A percentile compares a stretch with the other conserved stretches of the same genome.
phyloP scores from a whole-genome alignment of 2,329 filamentous ascomycete species.

The Botrytis fabae region DNA sequence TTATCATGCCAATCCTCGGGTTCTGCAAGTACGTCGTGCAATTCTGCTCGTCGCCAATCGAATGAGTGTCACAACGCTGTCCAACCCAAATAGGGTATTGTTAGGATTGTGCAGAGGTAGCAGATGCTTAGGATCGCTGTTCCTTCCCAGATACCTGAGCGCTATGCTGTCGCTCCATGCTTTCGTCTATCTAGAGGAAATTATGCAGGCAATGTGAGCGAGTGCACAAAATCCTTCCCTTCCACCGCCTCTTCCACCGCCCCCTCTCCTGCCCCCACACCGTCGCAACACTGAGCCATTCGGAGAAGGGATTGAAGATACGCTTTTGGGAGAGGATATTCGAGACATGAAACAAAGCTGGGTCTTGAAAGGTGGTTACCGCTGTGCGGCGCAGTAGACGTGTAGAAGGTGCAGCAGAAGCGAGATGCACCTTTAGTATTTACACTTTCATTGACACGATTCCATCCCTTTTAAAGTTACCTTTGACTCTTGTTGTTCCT shows the following conservation, averaged over 20 bases:
- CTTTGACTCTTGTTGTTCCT: background rate
- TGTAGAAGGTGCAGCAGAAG: background rate
- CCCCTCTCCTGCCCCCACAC: background rate
- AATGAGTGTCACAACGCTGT: background rate
- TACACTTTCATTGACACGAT: background rate
- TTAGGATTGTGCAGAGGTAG: background rate
- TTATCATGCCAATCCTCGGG: background rate
- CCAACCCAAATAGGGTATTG: background rate
- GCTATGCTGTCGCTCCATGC: background rate
- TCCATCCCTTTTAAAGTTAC: background rate
- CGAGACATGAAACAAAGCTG: background rate
- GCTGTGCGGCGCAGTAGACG: background rate
- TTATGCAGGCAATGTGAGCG: background rate
- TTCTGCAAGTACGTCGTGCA: background rate
- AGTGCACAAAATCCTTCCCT: background rate
- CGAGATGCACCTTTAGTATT: background rate
- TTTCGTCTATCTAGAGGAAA: background rate
- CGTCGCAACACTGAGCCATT: background rate
- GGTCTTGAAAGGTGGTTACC: background rate
- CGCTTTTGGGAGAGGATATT: background rate
- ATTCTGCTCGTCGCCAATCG: background rate
- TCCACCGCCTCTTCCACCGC: background rate
- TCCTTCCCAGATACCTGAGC: too few relatives aligned
- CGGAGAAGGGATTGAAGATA: background rate
- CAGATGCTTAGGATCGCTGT: background rate